Evolutionary conservation across 768 basidiomycete genomes (phyloP), one percentile per base, ranked within the genome.

Genomic region (Tricholoma matsutake): DNA sequence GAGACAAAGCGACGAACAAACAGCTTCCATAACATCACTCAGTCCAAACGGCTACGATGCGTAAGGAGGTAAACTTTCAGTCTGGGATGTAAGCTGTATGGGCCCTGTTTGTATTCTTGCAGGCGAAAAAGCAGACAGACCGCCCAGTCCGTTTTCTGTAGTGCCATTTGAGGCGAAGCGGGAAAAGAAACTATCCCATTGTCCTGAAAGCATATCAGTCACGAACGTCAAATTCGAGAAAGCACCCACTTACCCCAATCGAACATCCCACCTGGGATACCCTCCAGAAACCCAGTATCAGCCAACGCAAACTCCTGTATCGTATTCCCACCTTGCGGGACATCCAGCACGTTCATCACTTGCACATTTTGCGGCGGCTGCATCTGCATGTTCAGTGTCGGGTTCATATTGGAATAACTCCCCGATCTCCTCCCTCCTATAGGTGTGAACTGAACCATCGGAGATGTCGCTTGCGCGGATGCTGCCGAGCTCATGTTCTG

Each of bases 111-210:
- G 41, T 13, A 16, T 13, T 47, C 29, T 45, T 32, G 29, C 14
- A 18, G 41, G 16, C 14, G 56, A 52, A 31, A 52, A 53, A 53
- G 8, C 51, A 32, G 55, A 37, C 18, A 56, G 10, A 8, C 49
- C 43, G 32, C 31, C n/a, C 18, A 52, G 16, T 29, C 51, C 51
- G 3, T 53, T 53, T 32, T 53, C 51, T 18, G 11, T 43, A 53
- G 25, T 43, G 34, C 34, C 41, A 9, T 55, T n/a, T 2, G 63
- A 16, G 37, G 72, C 73, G 61, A 91, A 83, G 53, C 89, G 81
- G 37, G 87, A 77, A 72, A 93, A 92, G 75, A 91, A 92, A 32
- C 79, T 85, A 56, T 92, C 91, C 91, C 91, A 92, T 78, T 91
- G 89, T 47, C 85, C 91, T 92, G 69, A 49, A 63, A 56, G 45